Conservation (phyloP, 2,329 filamentous ascomycete species). For the Fusarium sp. region DNA sequence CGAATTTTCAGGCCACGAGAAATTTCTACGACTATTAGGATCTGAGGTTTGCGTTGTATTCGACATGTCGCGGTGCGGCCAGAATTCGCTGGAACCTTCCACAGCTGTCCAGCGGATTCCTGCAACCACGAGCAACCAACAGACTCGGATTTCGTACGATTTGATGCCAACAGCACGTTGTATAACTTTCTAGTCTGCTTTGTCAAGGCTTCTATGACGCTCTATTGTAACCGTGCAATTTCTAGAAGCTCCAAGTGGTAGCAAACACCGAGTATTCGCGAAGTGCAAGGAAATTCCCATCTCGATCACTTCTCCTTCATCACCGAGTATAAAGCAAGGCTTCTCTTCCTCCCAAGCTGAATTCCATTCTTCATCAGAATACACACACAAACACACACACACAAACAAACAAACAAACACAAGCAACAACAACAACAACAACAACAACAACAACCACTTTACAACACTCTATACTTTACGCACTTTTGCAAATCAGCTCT, state of each 20-base stretch:
- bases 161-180: constrained; percentile 28
- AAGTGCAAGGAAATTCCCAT: constrained; percentile 37
- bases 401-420: constrained; percentile 48
- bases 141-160: constrained; percentile 29
- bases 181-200: constrained; percentile 16
- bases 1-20: not conserved
- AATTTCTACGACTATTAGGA: not conserved
- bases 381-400: constrained; percentile 46
- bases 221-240: constrained; percentile 35
- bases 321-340: constrained; percentile 53
- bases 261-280: constrained; percentile 37
- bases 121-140: constrained; percentile 27
- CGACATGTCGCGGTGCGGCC: not conserved
- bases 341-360: constrained; percentile 21
- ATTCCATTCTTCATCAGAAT: constrained; percentile 50
- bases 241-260: constrained; percentile 46
- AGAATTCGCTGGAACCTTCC: constrained; percentile 41
- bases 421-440: constrained; percentile 37
- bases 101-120: constrained; percentile 41
- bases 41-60: not conserved
- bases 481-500: constrained; percentile 47
- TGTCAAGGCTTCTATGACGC: constrained; percentile 26
- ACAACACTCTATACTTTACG: constrained; percentile 32
- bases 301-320: constrained; percentile 17
- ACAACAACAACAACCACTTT: constrained; percentile 26